Evolutionary conservation across 768 basidiomycete species (phyloP).

Genomic region (Boletus rubropictus): DNA sequence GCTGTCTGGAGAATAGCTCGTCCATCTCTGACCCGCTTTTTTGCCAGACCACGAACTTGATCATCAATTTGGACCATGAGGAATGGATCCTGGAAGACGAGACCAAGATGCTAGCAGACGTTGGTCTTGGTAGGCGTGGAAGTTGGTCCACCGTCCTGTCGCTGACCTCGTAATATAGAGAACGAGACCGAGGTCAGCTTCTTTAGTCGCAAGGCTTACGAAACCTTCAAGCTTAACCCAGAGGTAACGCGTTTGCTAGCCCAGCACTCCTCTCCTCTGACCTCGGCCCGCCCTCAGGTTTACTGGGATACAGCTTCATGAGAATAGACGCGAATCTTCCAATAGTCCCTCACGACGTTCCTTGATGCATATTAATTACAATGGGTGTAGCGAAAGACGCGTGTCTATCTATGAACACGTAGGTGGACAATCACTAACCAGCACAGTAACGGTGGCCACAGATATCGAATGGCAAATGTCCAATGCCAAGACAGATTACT

Average conservation of each 20-base stretch:
- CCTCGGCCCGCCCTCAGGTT: constrained; percentile 12
- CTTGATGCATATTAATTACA: constrained; percentile 26
- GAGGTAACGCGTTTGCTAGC: constrained; percentile 42
- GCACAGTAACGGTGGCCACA: constrained; percentile 18
- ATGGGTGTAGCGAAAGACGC: constrained; percentile 26
- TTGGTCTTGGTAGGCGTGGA: constrained; percentile 66
- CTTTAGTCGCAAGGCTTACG: constrained; percentile 75
- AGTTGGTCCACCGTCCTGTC: not conserved
- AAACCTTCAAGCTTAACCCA: constrained; percentile 77
- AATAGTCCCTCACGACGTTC: constrained; percentile 1
- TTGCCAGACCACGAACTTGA: constrained; percentile 85
- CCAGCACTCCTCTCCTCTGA: not conserved
- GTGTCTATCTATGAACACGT: constrained; percentile 27
- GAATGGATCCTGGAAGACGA: constrained; percentile 85
- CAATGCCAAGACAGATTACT: constrained; percentile 38
- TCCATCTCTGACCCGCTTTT: not conserved
- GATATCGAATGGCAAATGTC: constrained; percentile 18
- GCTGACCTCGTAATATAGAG: constrained; percentile 43
- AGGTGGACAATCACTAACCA: constrained; percentile 10
- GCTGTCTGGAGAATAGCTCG: not conserved
- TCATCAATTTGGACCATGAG: constrained; percentile 96
- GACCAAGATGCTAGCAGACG: constrained; percentile 52
- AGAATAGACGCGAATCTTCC: not conserved
- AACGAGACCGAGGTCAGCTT: constrained; percentile 95
- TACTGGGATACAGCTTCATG: constrained; percentile 25